Base-by-base conservation (phyloP, 2,329 filamentous ascomycete genomes). In the Colletotrichum siamense region DNA sequence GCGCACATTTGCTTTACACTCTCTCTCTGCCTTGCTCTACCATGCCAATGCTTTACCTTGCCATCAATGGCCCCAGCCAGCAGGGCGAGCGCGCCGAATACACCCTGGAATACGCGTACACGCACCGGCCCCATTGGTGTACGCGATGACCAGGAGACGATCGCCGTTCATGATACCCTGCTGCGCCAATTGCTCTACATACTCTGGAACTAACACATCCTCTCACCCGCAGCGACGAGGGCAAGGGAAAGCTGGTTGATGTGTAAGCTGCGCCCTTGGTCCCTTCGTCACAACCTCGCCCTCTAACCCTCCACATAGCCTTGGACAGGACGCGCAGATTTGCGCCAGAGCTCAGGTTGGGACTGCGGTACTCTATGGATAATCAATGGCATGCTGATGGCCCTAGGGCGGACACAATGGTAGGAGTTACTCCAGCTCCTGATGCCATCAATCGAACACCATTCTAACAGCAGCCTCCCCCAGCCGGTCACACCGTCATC, bases 191-290 rank as follows among this genome's bases (percentile, higher is more conserved):
- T 28, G 59, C 34, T 69, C 68, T 62, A 32, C 65, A 36, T 32
- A 24, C 28, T 39, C 34, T 49, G 15, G n/a, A 22, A 76, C 74
- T 76, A 65, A 76, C 74, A 69, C 22, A 15, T 61, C 28, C 30
- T 62, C 30, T 67, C 22, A 52, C 49, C 71, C 70, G 73, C 84
- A 83, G 83, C 75, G 83, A 85, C 79, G 83, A 85, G 80, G 83
- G 83, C 77, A 86, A 86, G 79, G 84, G 84, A 69, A 86, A 86
- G 77, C 77, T 86, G 77, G 82, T 80, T 70, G 84, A 85, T 72
- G 83, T 83, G 73, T 84, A 81, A 62, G 78, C 78, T 76, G 80
- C 64, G 32, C 44, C 52, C 64, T 69, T 22, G 34, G 13, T 64
- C 34, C 79, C 76, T 75, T 73, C 49, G 71, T 71, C 71, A 71